Base-by-base conservation (phyloP, 305 asterid genomes). In the Vinca major region DNA sequence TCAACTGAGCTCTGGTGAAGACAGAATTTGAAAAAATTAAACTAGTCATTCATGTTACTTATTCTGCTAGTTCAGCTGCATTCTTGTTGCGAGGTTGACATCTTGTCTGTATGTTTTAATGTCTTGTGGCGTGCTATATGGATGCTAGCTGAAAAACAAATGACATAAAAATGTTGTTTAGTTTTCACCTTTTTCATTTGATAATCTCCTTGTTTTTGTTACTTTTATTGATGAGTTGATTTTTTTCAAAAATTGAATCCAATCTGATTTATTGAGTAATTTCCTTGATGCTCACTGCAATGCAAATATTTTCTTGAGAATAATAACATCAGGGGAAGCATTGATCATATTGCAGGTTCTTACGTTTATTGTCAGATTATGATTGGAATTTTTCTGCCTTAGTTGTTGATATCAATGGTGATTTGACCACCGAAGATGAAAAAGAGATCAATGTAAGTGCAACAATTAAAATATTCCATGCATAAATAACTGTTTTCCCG, bases 311-410 rank as follows among this genome's bases (percentile, higher is more conserved):
- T 73, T 67, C 16, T 67, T 21, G 7, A 0, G 33, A 41, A 37
- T 10, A 73, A 56, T 54, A 62, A 62, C 41, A 26, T 62, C 10
- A 20, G 16, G 66, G 17, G 63, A 66, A 21, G 9, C 71, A 56
- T 55, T 65, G 47, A 63, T 45, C 47, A 48, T 77, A 77, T 80
- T 78, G 77, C 89, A 94, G 99, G 83, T 91, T 88, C 86, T 77
- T 94, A 67, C 81, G 98, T 52, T 77, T 94, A 77, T 76, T 94
- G 73, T 82, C 96, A n/a, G 89, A 83, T 72, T 88, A 86, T 66
- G 98, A 89, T 75, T 94, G 99, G 99, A 83, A 77, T 64, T 94
- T 89, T 79, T 86, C 88, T 75, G 89, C 99, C 74, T 77, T 91
- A 74, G 82, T 89, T 54, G 79, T 91, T 65, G 99, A 94, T 82